Evolutionary conservation across 2,329 filamentous ascomycete genomes (phyloP), one percentile per base, ranked within the genome.

Genomic region (Verticillium nubilum): DNA sequence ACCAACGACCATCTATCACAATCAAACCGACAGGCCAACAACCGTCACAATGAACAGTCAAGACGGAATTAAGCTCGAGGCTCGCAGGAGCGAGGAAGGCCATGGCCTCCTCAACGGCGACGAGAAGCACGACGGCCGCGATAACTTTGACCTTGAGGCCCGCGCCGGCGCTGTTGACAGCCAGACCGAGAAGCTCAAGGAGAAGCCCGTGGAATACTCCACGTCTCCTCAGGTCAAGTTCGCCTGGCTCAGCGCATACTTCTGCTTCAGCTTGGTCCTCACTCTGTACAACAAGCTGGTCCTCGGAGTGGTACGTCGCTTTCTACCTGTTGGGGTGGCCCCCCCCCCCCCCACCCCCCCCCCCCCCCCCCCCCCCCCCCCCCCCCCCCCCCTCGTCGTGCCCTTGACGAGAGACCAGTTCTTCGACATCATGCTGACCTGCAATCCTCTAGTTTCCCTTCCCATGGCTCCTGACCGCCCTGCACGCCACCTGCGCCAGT

Each of bases 231-330:
- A 73, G 33, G 73, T 77, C 68, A 81, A 81, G 69, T 79, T 80
- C 63, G 72, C 76, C 57, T 81, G 78, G 76, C 69, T 82, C 29
- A 77, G 76, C 28, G 74, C 78, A 59, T 84, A 84, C 68, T 84
- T 84, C 67, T 73, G 79, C 66, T 76, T 77, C 65, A 77, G 75
- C 19, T 67, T 78, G 25, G 65, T 74, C 60, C 70, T 86, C 58
- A 86, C 83, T 7, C 74, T 86, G 25, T 85, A 84, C 69, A 86
- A 86, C 73, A 86, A 86, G 70, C 74, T 82, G 29, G 80, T 86
- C 25, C 71, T 86, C 59, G 78, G 78, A 65, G 76, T 76, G 69
- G 79, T 80, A 68, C 66, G 75, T 73, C 52, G 10, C 31, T n/a
- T 53, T 25, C n/a, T n/a, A n/a, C n/a, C n/a, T n/a, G n/a, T n/a